Conservation (phyloP, 2,329 filamentous ascomycete genomes). For the Colletotrichum sp. region DNA sequence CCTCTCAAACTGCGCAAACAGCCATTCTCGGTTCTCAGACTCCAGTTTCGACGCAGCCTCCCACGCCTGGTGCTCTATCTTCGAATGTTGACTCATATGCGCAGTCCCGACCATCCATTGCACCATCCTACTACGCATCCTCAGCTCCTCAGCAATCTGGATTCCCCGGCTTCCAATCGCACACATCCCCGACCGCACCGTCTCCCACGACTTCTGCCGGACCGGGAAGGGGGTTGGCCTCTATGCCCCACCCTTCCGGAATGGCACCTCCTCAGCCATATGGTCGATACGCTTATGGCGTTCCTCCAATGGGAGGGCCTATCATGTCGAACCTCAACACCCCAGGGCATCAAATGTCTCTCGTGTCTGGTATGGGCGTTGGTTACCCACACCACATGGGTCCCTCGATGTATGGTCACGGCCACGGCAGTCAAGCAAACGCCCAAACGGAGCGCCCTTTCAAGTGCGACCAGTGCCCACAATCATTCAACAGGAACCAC, state of each 20-base stretch:
- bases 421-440: constrained; percentile 54
- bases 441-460: constrained; percentile 81
- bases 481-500: constrained; percentile 96
- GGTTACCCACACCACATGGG: constrained; percentile 52
- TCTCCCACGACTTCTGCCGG: constrained; percentile 42
- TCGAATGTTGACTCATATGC: constrained; percentile 63
- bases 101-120: constrained; percentile 56
- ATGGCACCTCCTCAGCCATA: constrained; percentile 59
- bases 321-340: constrained; percentile 82
- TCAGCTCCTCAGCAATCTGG: constrained; percentile 51
- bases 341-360: constrained; percentile 73
- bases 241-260: constrained; percentile 26
- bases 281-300: constrained; percentile 23
- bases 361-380: constrained; percentile 67
- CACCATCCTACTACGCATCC: constrained; percentile 65
- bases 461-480: constrained; percentile 90
- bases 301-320: constrained; percentile 59
- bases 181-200: constrained; percentile 54
- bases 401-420: constrained; percentile 64
- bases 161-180: constrained; percentile 43
- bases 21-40: constrained; percentile 56
- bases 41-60: constrained; percentile 44
- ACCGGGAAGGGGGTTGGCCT: constrained; percentile 42
- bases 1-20: constrained; percentile 27
- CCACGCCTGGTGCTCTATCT: constrained; percentile 55